These are phyloP conservation scores for Myrmaecium sp. DNA, from an alignment of 2,329 filamentous ascomycete species.

Conservation along the genomic window DNA sequence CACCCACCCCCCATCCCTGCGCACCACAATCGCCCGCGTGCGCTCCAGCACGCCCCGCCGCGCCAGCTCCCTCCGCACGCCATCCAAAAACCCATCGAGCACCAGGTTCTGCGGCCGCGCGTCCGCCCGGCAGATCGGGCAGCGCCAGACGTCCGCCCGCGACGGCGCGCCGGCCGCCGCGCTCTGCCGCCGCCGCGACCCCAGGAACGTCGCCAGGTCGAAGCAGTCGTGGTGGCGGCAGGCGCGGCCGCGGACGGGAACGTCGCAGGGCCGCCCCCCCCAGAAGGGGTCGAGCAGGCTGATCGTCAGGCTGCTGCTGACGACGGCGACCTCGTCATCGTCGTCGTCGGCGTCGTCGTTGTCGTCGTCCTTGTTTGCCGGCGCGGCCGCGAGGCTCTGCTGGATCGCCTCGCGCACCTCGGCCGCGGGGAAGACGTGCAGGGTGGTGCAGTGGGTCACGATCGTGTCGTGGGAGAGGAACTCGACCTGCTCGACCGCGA, in stretches of 20 bases:
- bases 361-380: constrained; percentile 7
- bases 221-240: constrained; percentile 82
- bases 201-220: constrained; percentile 68
- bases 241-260: constrained; percentile 50
- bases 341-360: constrained; percentile 26
- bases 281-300: constrained; percentile 30
- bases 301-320: constrained; percentile 24
- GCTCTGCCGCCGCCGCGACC: constrained; percentile 35
- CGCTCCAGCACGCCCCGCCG: constrained; percentile 28
- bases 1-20: constrained; percentile 49
- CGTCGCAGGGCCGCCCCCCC: constrained; percentile 38
- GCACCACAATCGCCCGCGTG: constrained; percentile 45
- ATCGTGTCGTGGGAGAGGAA: constrained; percentile 29
- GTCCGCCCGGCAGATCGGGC: constrained; percentile 66
- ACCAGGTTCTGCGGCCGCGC: constrained; percentile 55
- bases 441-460: constrained; percentile 10
- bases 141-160: constrained; percentile 61
- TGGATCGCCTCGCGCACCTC: constrained; percentile 43
- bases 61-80: constrained; percentile 41
- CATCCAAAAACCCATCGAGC: constrained; percentile 56
- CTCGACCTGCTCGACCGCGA: constrained; percentile 56
- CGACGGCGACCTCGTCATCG: constrained; percentile 34
- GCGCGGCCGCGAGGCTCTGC: constrained; percentile 23
- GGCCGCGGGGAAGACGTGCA: constrained; percentile 22
- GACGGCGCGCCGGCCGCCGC: constrained; percentile 11